Percentiles rank a stretch among this genome's conserved stretches.
Evolutionary conservation across 2,329 filamentous ascomycete genomes (phyloP).

Genomic region (Fusarium domesticum): DNA sequence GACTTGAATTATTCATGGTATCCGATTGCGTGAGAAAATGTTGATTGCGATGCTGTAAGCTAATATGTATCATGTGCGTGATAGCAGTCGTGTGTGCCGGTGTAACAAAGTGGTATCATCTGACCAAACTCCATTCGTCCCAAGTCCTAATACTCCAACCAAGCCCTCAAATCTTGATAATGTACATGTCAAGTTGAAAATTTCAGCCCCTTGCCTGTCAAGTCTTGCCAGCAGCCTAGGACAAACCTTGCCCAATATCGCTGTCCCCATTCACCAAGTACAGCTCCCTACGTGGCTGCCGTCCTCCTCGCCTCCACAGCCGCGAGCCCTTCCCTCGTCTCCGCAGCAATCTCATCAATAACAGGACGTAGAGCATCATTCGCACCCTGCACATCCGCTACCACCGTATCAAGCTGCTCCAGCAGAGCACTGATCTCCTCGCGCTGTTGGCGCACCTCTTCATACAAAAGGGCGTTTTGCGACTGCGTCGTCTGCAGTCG

Average conservation of each 20-base stretch:
- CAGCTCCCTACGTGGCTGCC: background rate
- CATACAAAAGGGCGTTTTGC: constrained; percentile 53
- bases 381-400: constrained; percentile 54
- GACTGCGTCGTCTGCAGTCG: constrained; percentile 55
- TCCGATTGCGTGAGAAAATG: background rate
- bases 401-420: constrained; percentile 46
- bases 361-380: constrained; percentile 47
- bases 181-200: background rate
- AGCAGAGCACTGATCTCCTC: constrained; percentile 53
- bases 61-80: background rate
- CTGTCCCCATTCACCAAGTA: too few relatives aligned
- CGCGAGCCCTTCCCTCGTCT: constrained; percentile 41
- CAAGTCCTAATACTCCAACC: background rate
- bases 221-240: too few relatives aligned
- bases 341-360: constrained; percentile 47
- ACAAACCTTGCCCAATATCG: background rate
- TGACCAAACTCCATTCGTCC: background rate
- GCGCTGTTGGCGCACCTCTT: constrained; percentile 52
- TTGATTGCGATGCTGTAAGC: background rate
- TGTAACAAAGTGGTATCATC: background rate
- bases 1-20: background rate
- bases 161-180: background rate
- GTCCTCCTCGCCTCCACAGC: constrained; percentile 19
- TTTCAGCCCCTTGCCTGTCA: too few relatives aligned
- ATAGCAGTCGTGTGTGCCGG: background rate